A percentile compares a stretch with the other conserved stretches of the same genome.
These are phyloP conservation scores for Xylaria flabelliformis DNA, from an alignment of 495 filamentous ascomycete genomes.

Conservation along the genomic window DNA sequence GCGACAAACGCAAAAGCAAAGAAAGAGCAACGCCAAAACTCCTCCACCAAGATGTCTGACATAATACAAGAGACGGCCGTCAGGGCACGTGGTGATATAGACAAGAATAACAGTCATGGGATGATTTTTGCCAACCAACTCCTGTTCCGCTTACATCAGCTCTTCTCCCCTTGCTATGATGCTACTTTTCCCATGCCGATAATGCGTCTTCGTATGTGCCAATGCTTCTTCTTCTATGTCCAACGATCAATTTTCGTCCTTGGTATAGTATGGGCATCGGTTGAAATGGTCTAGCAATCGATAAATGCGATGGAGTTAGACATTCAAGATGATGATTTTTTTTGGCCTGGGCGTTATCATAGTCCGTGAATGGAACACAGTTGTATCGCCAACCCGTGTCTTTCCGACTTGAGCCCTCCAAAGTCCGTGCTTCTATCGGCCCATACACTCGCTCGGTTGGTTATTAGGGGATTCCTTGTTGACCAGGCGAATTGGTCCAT, in stretches of 20 bases:
- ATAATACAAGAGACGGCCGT: conserved; percentile 15
- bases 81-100: conserved; percentile 21
- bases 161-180: conserved; percentile 23
- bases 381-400: conserved; percentile 11
- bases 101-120: conserved; percentile 20
- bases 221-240: conserved; percentile 25
- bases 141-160: conserved; percentile 17
- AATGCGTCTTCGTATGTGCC: conserved; percentile 28
- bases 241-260: conserved; percentile 16
- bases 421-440: conserved; percentile 6
- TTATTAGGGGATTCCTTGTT: not conserved
- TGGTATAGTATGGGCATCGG: conserved; percentile 8
- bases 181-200: conserved; percentile 29
- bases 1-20: not conserved
- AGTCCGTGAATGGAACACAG: conserved; percentile 16
- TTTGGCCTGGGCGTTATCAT: conserved; percentile 18
- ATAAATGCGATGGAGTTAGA: conserved; percentile 11
- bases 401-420: conserved; percentile 3
- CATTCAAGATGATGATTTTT: conserved; percentile 25
- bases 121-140: conserved; percentile 29
- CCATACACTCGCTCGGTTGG: conserved; percentile 2
- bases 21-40: conserved; percentile 17
- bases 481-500: not conserved
- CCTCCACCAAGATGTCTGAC: conserved; percentile 4
- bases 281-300: conserved; percentile 18